A percentile compares a stretch with the other conserved stretches of the same genome.
Evolutionary conservation across 768 basidiomycete species (phyloP).

Genomic region (Termitomyces sp.): DNA sequence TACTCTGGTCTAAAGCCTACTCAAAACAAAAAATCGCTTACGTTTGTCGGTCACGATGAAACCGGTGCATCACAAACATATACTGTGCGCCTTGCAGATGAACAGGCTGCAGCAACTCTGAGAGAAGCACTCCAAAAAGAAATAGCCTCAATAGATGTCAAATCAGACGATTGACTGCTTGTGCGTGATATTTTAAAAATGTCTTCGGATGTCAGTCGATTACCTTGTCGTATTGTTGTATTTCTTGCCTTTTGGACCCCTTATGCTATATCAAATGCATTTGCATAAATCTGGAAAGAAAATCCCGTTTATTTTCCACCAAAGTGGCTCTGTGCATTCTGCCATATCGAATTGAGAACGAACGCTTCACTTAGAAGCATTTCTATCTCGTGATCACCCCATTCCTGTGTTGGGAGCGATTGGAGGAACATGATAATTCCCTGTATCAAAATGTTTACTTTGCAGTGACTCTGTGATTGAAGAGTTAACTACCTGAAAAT

Average conservation of each 20-base stretch:
- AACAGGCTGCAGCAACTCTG: conserved; percentile 50
- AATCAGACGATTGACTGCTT: conserved; percentile 20
- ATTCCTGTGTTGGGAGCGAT: conserved; percentile 85
- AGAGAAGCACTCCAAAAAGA: conserved; percentile 60
- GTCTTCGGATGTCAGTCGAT: neutral
- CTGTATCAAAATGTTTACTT: conserved; percentile 32
- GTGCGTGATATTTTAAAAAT: neutral
- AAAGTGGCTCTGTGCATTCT: conserved; percentile 88
- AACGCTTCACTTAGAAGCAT: conserved; percentile 95
- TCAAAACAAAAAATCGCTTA: conserved; percentile 44
- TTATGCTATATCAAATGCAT: conserved; percentile 5
- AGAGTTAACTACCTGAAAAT: conserved; percentile 76
- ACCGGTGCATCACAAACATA: conserved; percentile 50
- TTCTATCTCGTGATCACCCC: conserved; percentile 96
- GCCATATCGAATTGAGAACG: conserved; percentile 89
- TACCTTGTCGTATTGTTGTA: neutral
- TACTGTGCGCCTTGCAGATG: conserved; percentile 54
- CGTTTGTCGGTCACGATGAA: conserved; percentile 68
- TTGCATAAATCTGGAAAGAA: conserved; percentile 3
- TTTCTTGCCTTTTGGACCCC: neutral
- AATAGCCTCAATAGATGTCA: conserved; percentile 41
- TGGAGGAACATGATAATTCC: conserved; percentile 99
- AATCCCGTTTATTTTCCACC: conserved; percentile 38
- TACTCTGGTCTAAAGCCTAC: conserved; percentile 53
- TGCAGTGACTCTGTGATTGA: neutral